Conservation (phyloP, 208 protist species). For the Wallacemonas sp. region DNA sequence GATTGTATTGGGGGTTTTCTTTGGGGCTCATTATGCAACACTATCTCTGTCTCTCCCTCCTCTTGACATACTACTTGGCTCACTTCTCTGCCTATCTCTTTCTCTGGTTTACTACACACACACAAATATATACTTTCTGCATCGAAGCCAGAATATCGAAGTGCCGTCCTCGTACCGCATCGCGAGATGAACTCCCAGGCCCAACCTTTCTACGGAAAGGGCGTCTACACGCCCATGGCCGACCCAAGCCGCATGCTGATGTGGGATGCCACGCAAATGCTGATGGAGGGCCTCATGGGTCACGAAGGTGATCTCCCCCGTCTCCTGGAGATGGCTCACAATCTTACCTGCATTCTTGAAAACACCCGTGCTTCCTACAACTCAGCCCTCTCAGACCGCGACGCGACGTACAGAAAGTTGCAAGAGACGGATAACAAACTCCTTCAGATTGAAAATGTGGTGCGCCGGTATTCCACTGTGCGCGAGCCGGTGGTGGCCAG, state of each 20-base stretch:
- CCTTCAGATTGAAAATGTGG: slow-evolving; percentile 57
- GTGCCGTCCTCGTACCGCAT: neutral
- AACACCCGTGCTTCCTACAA: slow-evolving; percentile 72
- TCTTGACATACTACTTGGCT: too few species aligned
- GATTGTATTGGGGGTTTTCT: too few species aligned
- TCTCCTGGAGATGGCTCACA: slow-evolving; percentile 42
- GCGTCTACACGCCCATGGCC: slow-evolving; percentile 13
- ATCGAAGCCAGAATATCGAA: slow-evolving; percentile 10
- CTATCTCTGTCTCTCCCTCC: too few species aligned
- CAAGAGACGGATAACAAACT: slow-evolving; percentile 57
- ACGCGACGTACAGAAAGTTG: slow-evolving; percentile 52
- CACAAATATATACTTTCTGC: too few species aligned
- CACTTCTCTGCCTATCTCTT: too few species aligned
- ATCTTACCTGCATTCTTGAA: slow-evolving; percentile 54
- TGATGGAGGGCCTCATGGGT: slow-evolving; percentile 43
- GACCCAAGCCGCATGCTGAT: slow-evolving; percentile 26
- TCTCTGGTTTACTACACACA: too few species aligned
- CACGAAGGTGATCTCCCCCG: slow-evolving; percentile 38
- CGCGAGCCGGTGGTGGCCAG: slow-evolving; percentile 83
- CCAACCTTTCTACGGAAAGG: slow-evolving; percentile 19
- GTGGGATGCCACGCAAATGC: slow-evolving; percentile 55
- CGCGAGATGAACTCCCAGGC: slow-evolving; percentile 13
- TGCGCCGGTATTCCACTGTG: slow-evolving; percentile 66
- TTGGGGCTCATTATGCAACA: too few species aligned
- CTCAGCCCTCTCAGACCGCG: slow-evolving; percentile 53